Percentiles rank a stretch among this genome's conserved stretches.
These are phyloP conservation scores for Geranium brycei DNA, from an alignment of 345 rosid species.

Conservation along the genomic window DNA sequence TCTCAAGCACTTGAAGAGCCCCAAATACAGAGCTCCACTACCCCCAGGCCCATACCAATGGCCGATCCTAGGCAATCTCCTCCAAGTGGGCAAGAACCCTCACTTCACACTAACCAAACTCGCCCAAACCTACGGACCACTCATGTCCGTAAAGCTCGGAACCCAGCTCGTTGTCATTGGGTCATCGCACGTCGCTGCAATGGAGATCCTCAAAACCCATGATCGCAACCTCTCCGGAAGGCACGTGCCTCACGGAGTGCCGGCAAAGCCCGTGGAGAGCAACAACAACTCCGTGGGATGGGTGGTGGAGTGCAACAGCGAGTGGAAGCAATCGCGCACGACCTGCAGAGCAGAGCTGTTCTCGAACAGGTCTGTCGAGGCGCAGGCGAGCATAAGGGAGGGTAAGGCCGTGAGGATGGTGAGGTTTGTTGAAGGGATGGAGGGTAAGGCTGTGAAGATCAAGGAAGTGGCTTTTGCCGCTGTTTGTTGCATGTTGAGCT, in stretches of 20 bases:
- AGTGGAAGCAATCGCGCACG: constrained; percentile 8
- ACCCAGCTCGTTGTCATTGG: constrained; percentile 14
- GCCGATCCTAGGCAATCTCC: constrained; percentile 17
- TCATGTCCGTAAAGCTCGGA: constrained; percentile 17
- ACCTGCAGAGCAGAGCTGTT: constrained; percentile 8
- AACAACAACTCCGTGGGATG: constrained; percentile 5
- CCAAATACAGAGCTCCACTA: constrained; percentile 1
- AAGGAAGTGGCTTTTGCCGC: constrained; percentile 1
- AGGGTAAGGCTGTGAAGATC: constrained; percentile 4
- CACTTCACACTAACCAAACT: constrained; percentile 5
- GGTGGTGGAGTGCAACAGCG: constrained; percentile 9
- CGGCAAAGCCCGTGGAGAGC: background rate
- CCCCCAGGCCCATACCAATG: constrained; percentile 19
- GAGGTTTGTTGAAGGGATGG: constrained; percentile 2
- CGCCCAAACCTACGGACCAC: constrained; percentile 10
- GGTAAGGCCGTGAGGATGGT: constrained; percentile 4
- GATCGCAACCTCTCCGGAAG: constrained; percentile 17
- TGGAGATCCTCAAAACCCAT: constrained; percentile 18
- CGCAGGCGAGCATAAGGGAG: constrained; percentile 8
- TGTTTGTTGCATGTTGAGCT: background rate
- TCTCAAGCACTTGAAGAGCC: too few species aligned
- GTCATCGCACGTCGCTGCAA: constrained; percentile 13
- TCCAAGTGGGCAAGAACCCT: constrained; percentile 3
- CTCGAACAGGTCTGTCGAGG: background rate
- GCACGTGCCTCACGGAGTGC: background rate